Base-by-base conservation (phyloP, 305 asterid genomes). In the Fraxinus sp. region DNA sequence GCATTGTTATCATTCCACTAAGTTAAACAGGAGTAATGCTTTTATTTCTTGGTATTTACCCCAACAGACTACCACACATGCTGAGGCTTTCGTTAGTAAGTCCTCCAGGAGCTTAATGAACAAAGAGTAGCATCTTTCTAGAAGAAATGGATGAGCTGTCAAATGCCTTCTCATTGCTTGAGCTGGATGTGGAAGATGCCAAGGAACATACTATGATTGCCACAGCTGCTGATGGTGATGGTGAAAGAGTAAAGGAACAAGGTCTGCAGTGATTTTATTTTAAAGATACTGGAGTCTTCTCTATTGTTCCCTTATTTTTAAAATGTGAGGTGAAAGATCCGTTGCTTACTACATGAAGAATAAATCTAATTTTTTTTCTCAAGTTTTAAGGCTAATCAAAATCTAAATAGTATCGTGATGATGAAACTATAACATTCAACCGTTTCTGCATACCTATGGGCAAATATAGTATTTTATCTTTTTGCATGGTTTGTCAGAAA, bases 151-250 rank as follows among this genome's bases (percentile, higher is more conserved):
- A 89, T 91, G 83, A 82, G 64, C 89, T 93, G 71, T 77, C 93
- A 70, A 93, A 93, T 84, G 78, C 90, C 22, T 93, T 92, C 86
- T 85, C 94, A 26, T 74, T 86, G 85, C 98, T 95, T 66, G 91
- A 88, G 41, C 79, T 92, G 83, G 95, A 89, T 73, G 91, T 81
- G 7, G 87, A 88, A 28, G 98, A 88, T 82, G 88, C 83, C 41
- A 74, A 28, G 28, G 87, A 39, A 18, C 83, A 81, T 36, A 72
- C 78, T 10, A 79, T 71, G 59, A 44, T 41, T 79, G 79, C 84
- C 72, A 76, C 75, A 18, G 84, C 78, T 85, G 81, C 73, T 77
- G 87, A 82, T 18, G 80, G 30, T 64, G 85, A 79, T 74, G 64
- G 55, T 76, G 86, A 83, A 72, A 55, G 14, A 9, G 79, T 57